A percentile compares a stretch with the other conserved stretches of the same genome.
Conservation (phyloP, 495 filamentous ascomycete genomes). For the Ramalina intermedia region DNA sequence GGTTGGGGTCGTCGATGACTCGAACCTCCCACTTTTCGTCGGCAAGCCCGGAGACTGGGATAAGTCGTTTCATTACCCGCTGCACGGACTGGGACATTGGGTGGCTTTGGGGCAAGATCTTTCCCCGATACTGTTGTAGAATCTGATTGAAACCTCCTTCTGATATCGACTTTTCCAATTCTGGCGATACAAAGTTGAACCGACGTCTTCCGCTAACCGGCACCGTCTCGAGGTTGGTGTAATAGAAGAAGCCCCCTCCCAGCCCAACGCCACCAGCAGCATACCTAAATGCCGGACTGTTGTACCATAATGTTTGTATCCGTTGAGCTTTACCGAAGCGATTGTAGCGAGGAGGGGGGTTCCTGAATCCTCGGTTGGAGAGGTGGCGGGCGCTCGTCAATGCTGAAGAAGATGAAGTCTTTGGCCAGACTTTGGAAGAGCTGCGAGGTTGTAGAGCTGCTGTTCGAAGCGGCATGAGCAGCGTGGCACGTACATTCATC, state of each 20-base stretch:
- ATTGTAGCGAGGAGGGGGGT: conserved; percentile 2
- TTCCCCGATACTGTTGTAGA: conserved; percentile 29
- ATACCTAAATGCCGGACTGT: conserved; percentile 6
- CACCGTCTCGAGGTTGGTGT: conserved; percentile 62
- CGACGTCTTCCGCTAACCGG: conserved; percentile 63
- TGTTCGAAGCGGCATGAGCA: too few species aligned
- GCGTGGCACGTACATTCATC: too few species aligned
- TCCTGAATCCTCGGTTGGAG: too few species aligned
- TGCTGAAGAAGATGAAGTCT: too few species aligned
- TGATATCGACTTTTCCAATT: conserved; percentile 39
- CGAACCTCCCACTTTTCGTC: conserved; percentile 65
- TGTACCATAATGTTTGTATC: conserved; percentile 6
- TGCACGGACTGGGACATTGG: conserved; percentile 41
- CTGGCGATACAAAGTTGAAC: conserved; percentile 59
- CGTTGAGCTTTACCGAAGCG: conserved; percentile 6
- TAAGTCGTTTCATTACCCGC: conserved; percentile 54
- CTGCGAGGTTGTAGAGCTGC: too few species aligned
- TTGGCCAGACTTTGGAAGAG: too few species aligned
- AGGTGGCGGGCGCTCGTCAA: too few species aligned
- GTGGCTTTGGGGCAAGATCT: conserved; percentile 38
- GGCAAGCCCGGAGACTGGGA: conserved; percentile 51
- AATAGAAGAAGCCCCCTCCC: conserved; percentile 42
- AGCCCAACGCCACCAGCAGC: conserved; percentile 13
- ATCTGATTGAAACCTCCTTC: conserved; percentile 35
- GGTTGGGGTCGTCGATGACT: conserved; percentile 57